Evolutionary conservation across 371 early-diverging fungal genomes (phyloP).

Genomic region (Parasitella parasitica): DNA sequence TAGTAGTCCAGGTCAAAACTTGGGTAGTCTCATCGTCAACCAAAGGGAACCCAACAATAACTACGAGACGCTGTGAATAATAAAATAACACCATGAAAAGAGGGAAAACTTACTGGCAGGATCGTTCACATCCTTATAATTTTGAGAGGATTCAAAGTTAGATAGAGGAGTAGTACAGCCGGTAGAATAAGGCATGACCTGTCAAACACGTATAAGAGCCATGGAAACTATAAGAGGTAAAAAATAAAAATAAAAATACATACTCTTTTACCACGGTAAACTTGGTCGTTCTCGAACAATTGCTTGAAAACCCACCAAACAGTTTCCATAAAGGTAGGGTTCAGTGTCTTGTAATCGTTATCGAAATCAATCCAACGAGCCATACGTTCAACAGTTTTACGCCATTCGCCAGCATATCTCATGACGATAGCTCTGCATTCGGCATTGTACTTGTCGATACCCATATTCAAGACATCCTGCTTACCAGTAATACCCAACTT

Average conservation of each 20-base stretch:
- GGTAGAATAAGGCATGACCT: conserved; percentile 99
- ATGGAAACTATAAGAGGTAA: too few species aligned
- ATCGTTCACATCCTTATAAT: conserved; percentile 99
- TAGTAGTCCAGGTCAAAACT: conserved; percentile 99
- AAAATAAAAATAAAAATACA: conserved; percentile 7
- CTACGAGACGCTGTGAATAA: too few species aligned
- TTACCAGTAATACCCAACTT: conserved; percentile 90
- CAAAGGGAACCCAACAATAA: conserved; percentile 96
- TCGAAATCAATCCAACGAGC: conserved; percentile 99
- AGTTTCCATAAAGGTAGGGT: conserved; percentile 49
- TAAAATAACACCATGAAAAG: not conserved
- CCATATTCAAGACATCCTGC: conserved; percentile 95
- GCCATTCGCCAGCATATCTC: conserved; percentile 98
- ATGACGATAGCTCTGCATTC: conserved; percentile 99
- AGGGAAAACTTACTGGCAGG: conserved; percentile 70
- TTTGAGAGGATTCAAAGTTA: conserved; percentile 99
- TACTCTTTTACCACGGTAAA: conserved; percentile 94
- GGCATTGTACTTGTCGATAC: conserved; percentile 98
- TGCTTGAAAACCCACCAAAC: conserved; percentile 99
- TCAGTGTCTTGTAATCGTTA: conserved; percentile 97
- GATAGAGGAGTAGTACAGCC: conserved; percentile 97
- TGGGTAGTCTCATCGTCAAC: conserved; percentile 75
- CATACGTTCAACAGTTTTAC: conserved; percentile 94
- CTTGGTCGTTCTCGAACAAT: conserved; percentile 94
- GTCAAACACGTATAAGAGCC: too few species aligned